Conservation (phyloP, 495 filamentous ascomycete species). For the Talaromyces borbonicus region DNA sequence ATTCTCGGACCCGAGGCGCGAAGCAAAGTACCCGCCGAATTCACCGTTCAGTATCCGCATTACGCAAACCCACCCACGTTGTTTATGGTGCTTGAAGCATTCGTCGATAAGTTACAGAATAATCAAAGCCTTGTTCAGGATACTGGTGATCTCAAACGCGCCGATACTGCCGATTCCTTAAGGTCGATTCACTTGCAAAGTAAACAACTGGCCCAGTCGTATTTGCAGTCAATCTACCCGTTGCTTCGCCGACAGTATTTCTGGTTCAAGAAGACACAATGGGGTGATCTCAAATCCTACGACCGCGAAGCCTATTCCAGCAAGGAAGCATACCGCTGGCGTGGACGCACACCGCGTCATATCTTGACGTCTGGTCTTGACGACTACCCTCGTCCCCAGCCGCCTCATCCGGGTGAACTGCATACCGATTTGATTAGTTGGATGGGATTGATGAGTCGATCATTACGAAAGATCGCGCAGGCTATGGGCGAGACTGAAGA, state of each 20-base stretch:
- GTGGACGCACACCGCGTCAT: conserved; percentile 77
- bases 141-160: conserved; percentile 13
- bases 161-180: conserved; percentile 21
- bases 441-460: conserved; percentile 89
- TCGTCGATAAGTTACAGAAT: conserved; percentile 61
- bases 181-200: conserved; percentile 55
- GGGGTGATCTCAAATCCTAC: conserved; percentile 81
- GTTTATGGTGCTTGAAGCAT: conserved; percentile 75
- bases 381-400: conserved; percentile 89
- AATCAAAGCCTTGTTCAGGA: conserved; percentile 20
- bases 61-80: conserved; percentile 98
- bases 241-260: conserved; percentile 81
- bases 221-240: conserved; percentile 79
- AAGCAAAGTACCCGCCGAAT: conserved; percentile 91
- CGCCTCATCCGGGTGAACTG: conserved; percentile 95
- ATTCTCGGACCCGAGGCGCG: conserved; percentile 91
- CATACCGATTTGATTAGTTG: conserved; percentile 92
- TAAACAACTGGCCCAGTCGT: conserved; percentile 57
- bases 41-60: conserved; percentile 93
- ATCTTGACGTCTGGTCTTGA: conserved; percentile 89
- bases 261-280: conserved; percentile 91
- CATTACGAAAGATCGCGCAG: conserved; percentile 66
- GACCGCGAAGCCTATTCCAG: conserved; percentile 77
- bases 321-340: conserved; percentile 92
- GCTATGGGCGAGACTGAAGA: conserved; percentile 66